Evolutionary conservation across 352 stramenopile genomes (phyloP).

Genomic region (Globisporangium uncinulatum): DNA sequence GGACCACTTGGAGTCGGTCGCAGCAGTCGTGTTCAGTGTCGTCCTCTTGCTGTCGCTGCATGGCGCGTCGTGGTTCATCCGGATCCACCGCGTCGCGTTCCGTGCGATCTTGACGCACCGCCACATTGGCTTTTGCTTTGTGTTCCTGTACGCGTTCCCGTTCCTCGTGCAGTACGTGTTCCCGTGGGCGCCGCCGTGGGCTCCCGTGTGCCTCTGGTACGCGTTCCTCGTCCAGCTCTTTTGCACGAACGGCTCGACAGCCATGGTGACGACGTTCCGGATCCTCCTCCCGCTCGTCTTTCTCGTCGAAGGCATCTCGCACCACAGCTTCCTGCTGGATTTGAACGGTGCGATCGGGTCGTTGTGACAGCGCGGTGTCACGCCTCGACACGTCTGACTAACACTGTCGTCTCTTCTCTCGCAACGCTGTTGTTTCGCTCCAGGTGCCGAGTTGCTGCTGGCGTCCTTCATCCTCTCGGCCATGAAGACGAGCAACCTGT

Average conservation of each 20-base stretch:
- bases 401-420: too few relatives aligned
- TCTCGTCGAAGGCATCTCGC: conserved; percentile 80
- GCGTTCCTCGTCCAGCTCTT: conserved; percentile 87
- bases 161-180: conserved; percentile 86
- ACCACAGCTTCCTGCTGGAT: conserved; percentile 88
- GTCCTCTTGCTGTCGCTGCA: conserved; percentile 64
- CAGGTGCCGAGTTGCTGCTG: conserved; percentile 75
- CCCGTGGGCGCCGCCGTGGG: conserved; percentile 84
- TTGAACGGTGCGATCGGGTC: conserved; percentile 53
- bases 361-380: not conserved
- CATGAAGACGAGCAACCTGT: conserved; percentile 82
- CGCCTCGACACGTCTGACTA: too few relatives aligned
- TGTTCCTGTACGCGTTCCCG: conserved; percentile 84
- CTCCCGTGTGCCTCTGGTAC: conserved; percentile 86
- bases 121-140: conserved; percentile 85
- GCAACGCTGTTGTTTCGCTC: not conserved
- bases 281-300: conserved; percentile 83
- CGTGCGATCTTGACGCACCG: conserved; percentile 75
- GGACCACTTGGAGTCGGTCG: conserved; percentile 60
- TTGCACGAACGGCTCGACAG: conserved; percentile 72
- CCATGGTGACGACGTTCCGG: conserved; percentile 85
- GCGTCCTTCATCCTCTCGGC: conserved; percentile 84
- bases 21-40: conserved; percentile 63
- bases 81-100: conserved; percentile 76
- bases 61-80: conserved; percentile 69